phyloP scores from a whole-genome alignment of 441 rosid species.

The Geranium incanum region DNA sequence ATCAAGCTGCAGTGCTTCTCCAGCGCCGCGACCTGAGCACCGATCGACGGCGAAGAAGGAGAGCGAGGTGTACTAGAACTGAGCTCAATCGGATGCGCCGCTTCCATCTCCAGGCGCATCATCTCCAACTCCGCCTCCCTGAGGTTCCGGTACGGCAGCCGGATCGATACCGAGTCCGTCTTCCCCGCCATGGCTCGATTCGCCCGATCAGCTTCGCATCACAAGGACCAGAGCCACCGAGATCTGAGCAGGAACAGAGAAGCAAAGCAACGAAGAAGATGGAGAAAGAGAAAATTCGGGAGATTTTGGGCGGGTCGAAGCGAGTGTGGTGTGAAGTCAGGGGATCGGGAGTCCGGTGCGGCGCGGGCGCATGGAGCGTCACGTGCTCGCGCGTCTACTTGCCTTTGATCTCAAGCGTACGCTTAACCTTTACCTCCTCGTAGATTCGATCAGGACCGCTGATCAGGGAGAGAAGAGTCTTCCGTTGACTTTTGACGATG shows the following conservation, averaged over 20 bases:
- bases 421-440: not conserved
- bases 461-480: not conserved
- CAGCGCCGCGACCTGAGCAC: not conserved
- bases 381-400: not conserved
- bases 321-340: not conserved
- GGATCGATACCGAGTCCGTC: slow-evolving; percentile 47
- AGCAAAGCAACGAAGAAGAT: no score
- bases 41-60: not conserved
- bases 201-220: not conserved
- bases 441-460: not conserved
- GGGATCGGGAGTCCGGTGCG: not conserved
- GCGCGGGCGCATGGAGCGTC: not conserved
- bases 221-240: not conserved
- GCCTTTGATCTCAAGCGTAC: not conserved
- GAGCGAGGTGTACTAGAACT: slow-evolving; percentile 32
- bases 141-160: slow-evolving; percentile 69
- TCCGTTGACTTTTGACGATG: not conserved
- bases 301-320: not conserved
- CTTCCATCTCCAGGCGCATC: slow-evolving; percentile 32
- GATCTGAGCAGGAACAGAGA: not conserved
- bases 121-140: slow-evolving; percentile 62
- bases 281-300: not conserved
- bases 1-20: slow-evolving; percentile 21
- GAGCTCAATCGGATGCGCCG: slow-evolving; percentile 26
- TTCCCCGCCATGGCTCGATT: slow-evolving; percentile 34